phyloP scores from a whole-genome alignment of 768 basidiomycete genomes.

The Phaffia tasmanica region DNA sequence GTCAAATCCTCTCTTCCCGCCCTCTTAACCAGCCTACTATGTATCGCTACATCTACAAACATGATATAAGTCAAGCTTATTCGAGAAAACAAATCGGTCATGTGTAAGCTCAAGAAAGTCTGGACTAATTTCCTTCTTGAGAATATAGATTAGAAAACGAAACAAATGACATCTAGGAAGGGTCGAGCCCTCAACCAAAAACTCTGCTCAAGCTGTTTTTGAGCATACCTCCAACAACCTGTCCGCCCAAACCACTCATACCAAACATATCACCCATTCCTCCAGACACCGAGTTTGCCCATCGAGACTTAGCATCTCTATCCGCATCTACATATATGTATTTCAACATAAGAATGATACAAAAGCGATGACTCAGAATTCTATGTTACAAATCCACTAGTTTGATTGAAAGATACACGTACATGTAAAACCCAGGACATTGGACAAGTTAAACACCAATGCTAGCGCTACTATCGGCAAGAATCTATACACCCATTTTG shows the following conservation, averaged over 20 bases:
- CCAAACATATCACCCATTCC: conserved; percentile 62
- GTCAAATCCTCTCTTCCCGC: too few species aligned
- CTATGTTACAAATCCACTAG: conserved; percentile 45
- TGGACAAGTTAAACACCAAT: conserved; percentile 89
- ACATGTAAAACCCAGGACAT: conserved; percentile 93
- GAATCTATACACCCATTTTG: conserved; percentile 49
- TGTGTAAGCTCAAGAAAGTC: too few species aligned
- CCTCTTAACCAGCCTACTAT: too few species aligned
- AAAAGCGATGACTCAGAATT: conserved; percentile 37
- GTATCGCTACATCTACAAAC: too few species aligned
- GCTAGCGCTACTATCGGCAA: conserved; percentile 89
- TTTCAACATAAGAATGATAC: not conserved
- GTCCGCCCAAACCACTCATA: conserved; percentile 61
- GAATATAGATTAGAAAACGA: too few species aligned
- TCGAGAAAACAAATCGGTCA: too few species aligned
- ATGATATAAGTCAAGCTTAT: too few species aligned
- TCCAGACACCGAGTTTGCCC: conserved; percentile 60
- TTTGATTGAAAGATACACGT: conserved; percentile 59
- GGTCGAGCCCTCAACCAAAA: conserved; percentile 53
- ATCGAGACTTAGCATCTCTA: conserved; percentile 82
- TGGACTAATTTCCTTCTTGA: too few species aligned
- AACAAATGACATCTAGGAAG: too few species aligned
- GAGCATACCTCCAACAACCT: conserved; percentile 68
- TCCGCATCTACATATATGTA: conserved; percentile 41
- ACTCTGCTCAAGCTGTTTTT: conserved; percentile 69